Percentiles rank a stretch among this genome's conserved stretches.
These are phyloP conservation scores for Castanea crenata DNA, from an alignment of 306 rosid genomes.

Conservation along the genomic window DNA sequence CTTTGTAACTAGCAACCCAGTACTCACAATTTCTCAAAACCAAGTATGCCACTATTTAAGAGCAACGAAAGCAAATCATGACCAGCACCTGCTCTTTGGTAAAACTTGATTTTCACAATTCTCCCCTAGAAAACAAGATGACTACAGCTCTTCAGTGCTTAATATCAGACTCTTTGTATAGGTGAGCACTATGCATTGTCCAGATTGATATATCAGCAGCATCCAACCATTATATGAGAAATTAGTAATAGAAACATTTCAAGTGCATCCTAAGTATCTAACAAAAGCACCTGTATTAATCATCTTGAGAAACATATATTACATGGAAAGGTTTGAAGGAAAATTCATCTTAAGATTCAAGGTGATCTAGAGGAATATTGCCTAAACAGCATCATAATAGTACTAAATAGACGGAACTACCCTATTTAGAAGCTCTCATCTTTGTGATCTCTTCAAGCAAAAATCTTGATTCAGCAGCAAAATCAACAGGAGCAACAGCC, in stretches of 20 bases:
- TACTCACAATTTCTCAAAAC: no score
- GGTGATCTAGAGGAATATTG: neutral
- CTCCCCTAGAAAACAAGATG: no score
- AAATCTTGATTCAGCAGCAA: conserved; percentile 68
- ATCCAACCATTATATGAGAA: neutral
- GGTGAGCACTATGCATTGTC: neutral
- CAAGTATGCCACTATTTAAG: no score
- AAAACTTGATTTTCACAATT: no score
- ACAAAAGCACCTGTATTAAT: conserved; percentile 4
- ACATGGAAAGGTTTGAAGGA: conserved; percentile 14
- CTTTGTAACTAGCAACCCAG: no score
- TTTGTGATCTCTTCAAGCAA: conserved; percentile 80
- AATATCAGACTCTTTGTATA: no score
- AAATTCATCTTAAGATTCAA: neutral
- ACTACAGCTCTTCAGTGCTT: no score
- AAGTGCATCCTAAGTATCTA: neutral
- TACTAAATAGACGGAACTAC: conserved; percentile 7
- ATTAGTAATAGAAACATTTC: neutral
- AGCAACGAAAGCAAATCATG: no score
- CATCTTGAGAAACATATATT: conserved; percentile 10
- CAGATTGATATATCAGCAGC: neutral
- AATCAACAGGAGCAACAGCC: conserved; percentile 78
- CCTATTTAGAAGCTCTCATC: conserved; percentile 42
- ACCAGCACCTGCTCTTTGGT: no score
- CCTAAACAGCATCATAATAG: neutral